These are phyloP conservation scores for Tulasnella sp. DNA, from an alignment of 768 basidiomycete species.

Conservation along the genomic window DNA sequence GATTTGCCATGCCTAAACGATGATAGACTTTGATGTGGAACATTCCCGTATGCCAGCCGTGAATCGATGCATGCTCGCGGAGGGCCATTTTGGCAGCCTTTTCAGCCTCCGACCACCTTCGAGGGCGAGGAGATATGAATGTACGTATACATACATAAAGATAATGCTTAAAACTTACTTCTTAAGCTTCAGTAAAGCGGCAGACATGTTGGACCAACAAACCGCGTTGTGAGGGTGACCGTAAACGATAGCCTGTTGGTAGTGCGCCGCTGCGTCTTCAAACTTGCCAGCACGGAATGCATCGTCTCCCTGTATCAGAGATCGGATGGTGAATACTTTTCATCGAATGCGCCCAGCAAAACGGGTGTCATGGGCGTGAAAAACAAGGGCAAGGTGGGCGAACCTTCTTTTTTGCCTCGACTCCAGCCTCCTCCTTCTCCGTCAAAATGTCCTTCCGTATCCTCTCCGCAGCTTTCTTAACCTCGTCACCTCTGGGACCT, in stretches of 20 bases:
- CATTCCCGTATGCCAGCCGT: background rate
- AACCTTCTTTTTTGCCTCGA: background rate
- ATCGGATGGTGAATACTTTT: background rate
- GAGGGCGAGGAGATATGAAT: background rate
- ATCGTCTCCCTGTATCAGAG: background rate
- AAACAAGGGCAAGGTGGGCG: background rate
- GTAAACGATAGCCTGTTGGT: background rate
- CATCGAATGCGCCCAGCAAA: background rate
- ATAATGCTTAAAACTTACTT: background rate
- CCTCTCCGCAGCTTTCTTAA: background rate
- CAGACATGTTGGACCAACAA: background rate
- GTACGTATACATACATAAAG: background rate
- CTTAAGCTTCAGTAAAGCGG: background rate
- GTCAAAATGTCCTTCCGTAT: background rate
- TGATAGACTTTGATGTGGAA: conserved; percentile 1
- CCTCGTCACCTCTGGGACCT: background rate
- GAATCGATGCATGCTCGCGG: background rate
- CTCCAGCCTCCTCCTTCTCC: background rate
- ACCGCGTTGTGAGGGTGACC: background rate
- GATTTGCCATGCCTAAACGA: background rate
- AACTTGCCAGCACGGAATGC: background rate
- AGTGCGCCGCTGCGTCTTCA: background rate
- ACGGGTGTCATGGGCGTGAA: background rate
- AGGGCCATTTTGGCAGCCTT: background rate
- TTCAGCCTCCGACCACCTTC: background rate